phyloP scores from a whole-genome alignment of 768 basidiomycete genomes.

The Cystofilobasidium macerans region DNA sequence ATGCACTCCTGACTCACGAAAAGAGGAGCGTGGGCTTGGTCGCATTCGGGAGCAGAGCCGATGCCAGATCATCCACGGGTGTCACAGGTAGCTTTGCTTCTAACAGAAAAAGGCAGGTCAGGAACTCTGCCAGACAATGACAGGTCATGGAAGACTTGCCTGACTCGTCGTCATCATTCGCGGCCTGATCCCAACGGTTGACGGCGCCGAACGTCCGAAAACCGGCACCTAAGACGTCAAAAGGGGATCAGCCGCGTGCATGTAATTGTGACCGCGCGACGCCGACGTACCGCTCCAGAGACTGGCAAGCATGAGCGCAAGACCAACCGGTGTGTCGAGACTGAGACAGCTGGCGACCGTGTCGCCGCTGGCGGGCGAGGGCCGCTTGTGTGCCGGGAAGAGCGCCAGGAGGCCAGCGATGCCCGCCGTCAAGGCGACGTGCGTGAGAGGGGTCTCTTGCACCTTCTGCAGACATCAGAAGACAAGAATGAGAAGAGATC shows the following conservation, averaged over 20 bases:
- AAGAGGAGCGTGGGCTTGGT: conserved; percentile 7
- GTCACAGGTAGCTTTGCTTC: too few species aligned
- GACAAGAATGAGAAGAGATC: not conserved
- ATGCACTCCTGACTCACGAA: not conserved
- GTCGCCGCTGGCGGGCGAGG: conserved; percentile 53
- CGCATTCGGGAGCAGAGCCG: not conserved
- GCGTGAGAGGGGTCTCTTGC: conserved; percentile 8
- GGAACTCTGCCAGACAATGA: too few species aligned
- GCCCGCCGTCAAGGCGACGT: conserved; percentile 67
- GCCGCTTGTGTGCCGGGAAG: conserved; percentile 58
- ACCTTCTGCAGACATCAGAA: conserved; percentile 9
- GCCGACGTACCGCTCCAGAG: conserved; percentile 38
- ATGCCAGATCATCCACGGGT: too few species aligned
- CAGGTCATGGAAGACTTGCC: too few species aligned
- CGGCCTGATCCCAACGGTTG: not conserved
- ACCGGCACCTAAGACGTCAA: conserved; percentile 28
- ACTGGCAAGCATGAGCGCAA: conserved; percentile 70
- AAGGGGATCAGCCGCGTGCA: not conserved
- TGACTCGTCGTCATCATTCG: too few species aligned
- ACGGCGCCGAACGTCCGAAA: conserved; percentile 31
- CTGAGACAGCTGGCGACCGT: conserved; percentile 65
- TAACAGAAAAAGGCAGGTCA: too few species aligned
- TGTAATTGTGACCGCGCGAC: conserved; percentile 29
- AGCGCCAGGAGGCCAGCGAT: conserved; percentile 67
- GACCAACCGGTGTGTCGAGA: conserved; percentile 63